Conservation (phyloP, 2,329 filamentous ascomycete genomes). For the Xylaria multiplex region DNA sequence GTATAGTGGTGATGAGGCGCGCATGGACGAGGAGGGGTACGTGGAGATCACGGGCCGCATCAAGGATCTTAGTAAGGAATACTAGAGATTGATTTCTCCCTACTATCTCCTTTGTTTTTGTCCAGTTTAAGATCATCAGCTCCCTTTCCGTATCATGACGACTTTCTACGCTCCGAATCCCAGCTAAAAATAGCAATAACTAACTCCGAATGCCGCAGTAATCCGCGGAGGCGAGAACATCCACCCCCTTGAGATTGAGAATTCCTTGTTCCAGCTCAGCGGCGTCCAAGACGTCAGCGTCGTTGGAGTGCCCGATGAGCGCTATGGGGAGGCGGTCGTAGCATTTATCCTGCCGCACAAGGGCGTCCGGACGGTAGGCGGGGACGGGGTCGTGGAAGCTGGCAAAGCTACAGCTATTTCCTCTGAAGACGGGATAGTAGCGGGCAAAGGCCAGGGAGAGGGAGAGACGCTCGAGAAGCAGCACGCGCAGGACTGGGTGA, state of each 20-base stretch:
- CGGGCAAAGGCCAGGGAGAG: background rate
- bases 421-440: slow-evolving; percentile 13
- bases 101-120: background rate
- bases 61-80: slow-evolving; percentile 76
- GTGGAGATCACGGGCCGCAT: slow-evolving; percentile 89
- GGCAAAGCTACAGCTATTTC: slow-evolving; percentile 36
- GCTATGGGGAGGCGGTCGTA: slow-evolving; percentile 86
- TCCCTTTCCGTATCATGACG: too few species aligned
- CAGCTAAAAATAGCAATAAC: background rate
- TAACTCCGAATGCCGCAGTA: slow-evolving; percentile 51
- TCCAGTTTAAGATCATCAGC: too few species aligned
- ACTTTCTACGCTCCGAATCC: too few species aligned
- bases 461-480: slow-evolving; percentile 60
- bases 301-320: slow-evolving; percentile 82
- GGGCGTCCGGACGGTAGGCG: slow-evolving; percentile 47
- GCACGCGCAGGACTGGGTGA: slow-evolving; percentile 77
- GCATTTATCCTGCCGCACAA: slow-evolving; percentile 76
- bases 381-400: slow-evolving; percentile 35
- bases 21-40: slow-evolving; percentile 84
- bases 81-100: background rate
- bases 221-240: slow-evolving; percentile 97
- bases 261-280: slow-evolving; percentile 78
- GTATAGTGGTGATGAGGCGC: slow-evolving; percentile 90
- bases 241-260: slow-evolving; percentile 91
- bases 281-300: slow-evolving; percentile 79